Evolutionary conservation across 148 eudicot species (phyloP).

Genomic region (Camellia sinensis): DNA sequence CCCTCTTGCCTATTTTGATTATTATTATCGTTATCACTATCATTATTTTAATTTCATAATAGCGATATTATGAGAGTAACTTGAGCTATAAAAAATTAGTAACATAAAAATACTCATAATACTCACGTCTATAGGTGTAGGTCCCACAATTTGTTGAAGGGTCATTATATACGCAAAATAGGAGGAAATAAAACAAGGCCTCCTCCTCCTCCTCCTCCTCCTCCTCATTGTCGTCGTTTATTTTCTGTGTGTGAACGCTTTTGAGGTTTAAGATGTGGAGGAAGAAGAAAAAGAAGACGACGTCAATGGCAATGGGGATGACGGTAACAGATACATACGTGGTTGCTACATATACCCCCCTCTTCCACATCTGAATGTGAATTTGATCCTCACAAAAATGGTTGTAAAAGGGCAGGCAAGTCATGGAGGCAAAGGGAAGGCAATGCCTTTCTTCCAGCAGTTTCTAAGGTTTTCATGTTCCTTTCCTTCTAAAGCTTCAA

Average conservation of each 20-base stretch:
- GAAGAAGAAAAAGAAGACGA: conserved; percentile 26
- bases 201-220: too few relatives aligned
- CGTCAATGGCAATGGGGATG: not conserved
- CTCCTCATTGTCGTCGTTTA: not conserved
- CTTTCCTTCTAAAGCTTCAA: not conserved
- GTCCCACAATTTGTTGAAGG: not conserved
- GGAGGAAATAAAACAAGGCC: not conserved
- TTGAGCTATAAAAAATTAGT: too few relatives aligned
- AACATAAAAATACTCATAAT: too few relatives aligned
- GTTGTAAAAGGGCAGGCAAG: conserved; percentile 45
- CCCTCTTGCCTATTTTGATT: not conserved
- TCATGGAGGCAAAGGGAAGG: conserved; percentile 93
- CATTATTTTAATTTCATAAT: not conserved
- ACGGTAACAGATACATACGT: not conserved
- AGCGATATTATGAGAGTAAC: not conserved
- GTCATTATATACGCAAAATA: not conserved
- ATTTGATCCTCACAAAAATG: not conserved
- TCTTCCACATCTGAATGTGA: not conserved
- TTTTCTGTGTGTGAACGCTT: not conserved
- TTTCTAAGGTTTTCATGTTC: not conserved
- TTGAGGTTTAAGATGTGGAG: conserved; percentile 19
- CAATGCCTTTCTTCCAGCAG: conserved; percentile 79
- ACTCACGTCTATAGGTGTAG: too few relatives aligned
- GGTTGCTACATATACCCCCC: not conserved
- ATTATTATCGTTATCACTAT: too few relatives aligned